A percentile compares a stretch with the other conserved stretches of the same genome.
phyloP scores from a whole-genome alignment of 306 rosid genomes.

The Prunus padus region DNA sequence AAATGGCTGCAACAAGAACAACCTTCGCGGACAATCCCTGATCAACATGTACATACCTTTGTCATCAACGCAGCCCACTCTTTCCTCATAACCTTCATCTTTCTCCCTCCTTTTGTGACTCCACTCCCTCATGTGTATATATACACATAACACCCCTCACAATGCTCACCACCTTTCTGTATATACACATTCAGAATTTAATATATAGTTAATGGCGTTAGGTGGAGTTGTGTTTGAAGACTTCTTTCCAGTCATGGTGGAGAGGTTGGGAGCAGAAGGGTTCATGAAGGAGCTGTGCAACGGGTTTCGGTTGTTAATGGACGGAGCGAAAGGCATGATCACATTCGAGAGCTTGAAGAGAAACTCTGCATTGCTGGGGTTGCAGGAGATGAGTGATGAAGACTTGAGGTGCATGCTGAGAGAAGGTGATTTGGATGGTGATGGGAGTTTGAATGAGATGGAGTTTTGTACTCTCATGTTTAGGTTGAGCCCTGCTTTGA shows the following conservation, averaged over 20 bases:
- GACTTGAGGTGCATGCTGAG: constrained; percentile 65
- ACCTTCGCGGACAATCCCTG: neutral
- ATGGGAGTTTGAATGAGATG: constrained; percentile 71
- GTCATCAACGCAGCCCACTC: neutral
- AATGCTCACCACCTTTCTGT: too few species aligned
- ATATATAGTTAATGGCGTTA: constrained; percentile 38
- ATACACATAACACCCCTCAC: neutral
- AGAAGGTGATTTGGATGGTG: constrained; percentile 86
- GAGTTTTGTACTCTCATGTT: constrained; percentile 88
- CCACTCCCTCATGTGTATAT: neutral
- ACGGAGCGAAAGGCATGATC: constrained; percentile 55
- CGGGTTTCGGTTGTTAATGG: constrained; percentile 69
- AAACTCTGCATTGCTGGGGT: constrained; percentile 68
- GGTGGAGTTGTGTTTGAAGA: constrained; percentile 56
- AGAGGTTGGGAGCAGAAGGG: constrained; percentile 64
- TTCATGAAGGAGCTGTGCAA: constrained; percentile 71
- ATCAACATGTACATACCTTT: neutral
- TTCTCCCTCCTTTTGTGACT: neutral
- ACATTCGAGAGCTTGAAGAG: constrained; percentile 81
- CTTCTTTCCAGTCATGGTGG: constrained; percentile 72
- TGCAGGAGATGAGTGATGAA: constrained; percentile 67
- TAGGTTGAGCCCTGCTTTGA: constrained; percentile 77
- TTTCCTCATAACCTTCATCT: neutral
- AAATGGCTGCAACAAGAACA: neutral
- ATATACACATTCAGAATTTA: neutral